Conservation (phyloP, 2,329 filamentous ascomycete genomes). For the Colletotrichum camelliae region DNA sequence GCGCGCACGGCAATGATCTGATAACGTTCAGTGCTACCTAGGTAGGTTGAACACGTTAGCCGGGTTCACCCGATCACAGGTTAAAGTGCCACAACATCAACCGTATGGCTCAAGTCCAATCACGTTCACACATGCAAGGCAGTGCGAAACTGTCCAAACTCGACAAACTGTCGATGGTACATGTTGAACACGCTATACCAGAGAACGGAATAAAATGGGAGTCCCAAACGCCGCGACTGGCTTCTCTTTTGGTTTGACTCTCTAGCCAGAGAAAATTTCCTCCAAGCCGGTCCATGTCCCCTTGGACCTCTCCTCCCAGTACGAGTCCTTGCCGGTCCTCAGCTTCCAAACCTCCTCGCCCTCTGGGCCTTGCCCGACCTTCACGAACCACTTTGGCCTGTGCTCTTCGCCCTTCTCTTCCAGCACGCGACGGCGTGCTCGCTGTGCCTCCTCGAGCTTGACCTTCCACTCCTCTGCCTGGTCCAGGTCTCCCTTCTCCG, state of each 20-base stretch:
- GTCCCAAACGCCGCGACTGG: background rate
- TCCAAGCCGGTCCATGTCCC: slow-evolving; percentile 68
- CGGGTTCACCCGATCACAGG: background rate
- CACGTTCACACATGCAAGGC: background rate
- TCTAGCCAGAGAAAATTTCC: slow-evolving; percentile 48
- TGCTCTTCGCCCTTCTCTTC: slow-evolving; percentile 77
- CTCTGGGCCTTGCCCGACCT: slow-evolving; percentile 62
- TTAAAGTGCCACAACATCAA: background rate
- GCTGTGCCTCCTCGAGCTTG: slow-evolving; percentile 83
- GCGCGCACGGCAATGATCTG: background rate
- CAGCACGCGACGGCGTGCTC: slow-evolving; percentile 73
- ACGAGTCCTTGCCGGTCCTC: slow-evolving; percentile 82
- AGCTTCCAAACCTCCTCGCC: slow-evolving; percentile 77
- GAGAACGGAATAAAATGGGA: background rate
- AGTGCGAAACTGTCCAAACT: background rate
- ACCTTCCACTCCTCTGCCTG: slow-evolving; percentile 84
- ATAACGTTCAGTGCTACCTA: background rate
- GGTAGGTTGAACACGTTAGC: background rate
- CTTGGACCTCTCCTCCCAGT: slow-evolving; percentile 85
- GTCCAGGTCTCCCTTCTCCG: slow-evolving; percentile 83
- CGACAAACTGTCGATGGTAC: background rate
- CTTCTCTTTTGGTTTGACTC: background rate
- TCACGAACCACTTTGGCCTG: slow-evolving; percentile 84
- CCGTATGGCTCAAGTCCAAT: background rate
- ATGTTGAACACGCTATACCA: background rate